Conservation (phyloP, 768 basidiomycete species). For the Lentinula sp. region DNA sequence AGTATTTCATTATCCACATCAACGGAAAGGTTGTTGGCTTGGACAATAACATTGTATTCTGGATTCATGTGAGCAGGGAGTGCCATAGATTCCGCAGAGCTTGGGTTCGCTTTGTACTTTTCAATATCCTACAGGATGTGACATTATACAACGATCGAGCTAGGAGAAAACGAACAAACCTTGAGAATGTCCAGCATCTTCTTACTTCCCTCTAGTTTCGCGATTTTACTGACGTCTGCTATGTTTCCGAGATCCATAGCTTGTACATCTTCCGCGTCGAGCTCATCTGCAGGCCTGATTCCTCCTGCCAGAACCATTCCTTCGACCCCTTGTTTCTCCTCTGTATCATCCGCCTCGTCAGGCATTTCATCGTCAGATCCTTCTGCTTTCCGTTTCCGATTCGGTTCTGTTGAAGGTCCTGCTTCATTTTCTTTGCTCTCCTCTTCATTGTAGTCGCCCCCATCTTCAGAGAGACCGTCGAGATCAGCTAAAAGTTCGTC, state of each 20-base stretch:
- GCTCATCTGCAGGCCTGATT: slow-evolving; percentile 88
- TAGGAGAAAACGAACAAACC: slow-evolving; percentile 31
- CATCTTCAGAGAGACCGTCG: slow-evolving; percentile 75
- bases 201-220: slow-evolving; percentile 84
- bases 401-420: slow-evolving; percentile 14
- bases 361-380: slow-evolving; percentile 52
- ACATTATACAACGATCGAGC: neutral
- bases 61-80: slow-evolving; percentile 84
- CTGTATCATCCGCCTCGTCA: slow-evolving; percentile 36
- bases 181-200: slow-evolving; percentile 82
- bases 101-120: slow-evolving; percentile 77
- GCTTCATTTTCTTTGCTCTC: slow-evolving; percentile 22
- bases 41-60: slow-evolving; percentile 94
- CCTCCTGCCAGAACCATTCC: slow-evolving; percentile 81
- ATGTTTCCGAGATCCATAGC: slow-evolving; percentile 85
- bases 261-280: slow-evolving; percentile 91
- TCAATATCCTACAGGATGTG: slow-evolving; percentile 67
- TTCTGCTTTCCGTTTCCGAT: slow-evolving; percentile 60
- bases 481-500: slow-evolving; percentile 93
- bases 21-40: slow-evolving; percentile 96
- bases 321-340: slow-evolving; percentile 37
- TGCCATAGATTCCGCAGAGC: slow-evolving; percentile 70
- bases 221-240: slow-evolving; percentile 83
- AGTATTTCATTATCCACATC: slow-evolving; percentile 98
- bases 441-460: slow-evolving; percentile 43